Percentiles rank a stretch among this genome's conserved stretches.
Evolutionary conservation across 495 filamentous ascomycete species (phyloP).

Genomic region (Aspergillus egyptiacus): DNA sequence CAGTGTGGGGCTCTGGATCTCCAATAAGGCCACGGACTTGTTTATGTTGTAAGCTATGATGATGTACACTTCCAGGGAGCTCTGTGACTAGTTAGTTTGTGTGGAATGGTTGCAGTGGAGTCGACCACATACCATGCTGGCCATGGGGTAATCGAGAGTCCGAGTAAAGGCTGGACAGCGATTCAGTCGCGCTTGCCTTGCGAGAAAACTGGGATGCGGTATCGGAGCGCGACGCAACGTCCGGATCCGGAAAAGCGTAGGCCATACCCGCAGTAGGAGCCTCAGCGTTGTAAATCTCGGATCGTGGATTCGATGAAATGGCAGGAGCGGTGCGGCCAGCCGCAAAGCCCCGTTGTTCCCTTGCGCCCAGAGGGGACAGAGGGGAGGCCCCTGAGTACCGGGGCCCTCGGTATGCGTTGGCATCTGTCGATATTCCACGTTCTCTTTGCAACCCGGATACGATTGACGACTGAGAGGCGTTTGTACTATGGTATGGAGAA

Average conservation of each 20-base stretch:
- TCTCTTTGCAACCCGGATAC: slow-evolving; percentile 55
- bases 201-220: slow-evolving; percentile 50
- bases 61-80: slow-evolving; percentile 53
- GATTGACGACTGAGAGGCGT: slow-evolving; percentile 72
- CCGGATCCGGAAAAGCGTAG: slow-evolving; percentile 77
- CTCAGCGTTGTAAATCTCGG: slow-evolving; percentile 71
- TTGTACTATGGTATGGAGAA: slow-evolving; percentile 69
- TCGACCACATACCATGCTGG: slow-evolving; percentile 48
- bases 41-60: slow-evolving; percentile 71
- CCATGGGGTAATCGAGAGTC: slow-evolving; percentile 65
- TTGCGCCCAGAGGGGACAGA: slow-evolving; percentile 43
- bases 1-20: slow-evolving; percentile 48
- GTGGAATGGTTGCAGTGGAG: not conserved
- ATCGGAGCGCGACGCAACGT: slow-evolving; percentile 47
- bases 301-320: slow-evolving; percentile 71
- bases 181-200: slow-evolving; percentile 67
- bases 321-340: slow-evolving; percentile 62
- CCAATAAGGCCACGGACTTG: slow-evolving; percentile 61
- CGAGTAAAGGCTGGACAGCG: slow-evolving; percentile 65
- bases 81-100: slow-evolving; percentile 26
- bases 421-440: slow-evolving; percentile 43
- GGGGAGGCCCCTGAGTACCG: slow-evolving; percentile 42
- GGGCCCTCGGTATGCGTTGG: slow-evolving; percentile 48
- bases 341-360: slow-evolving; percentile 49
- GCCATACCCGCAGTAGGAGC: slow-evolving; percentile 77